A percentile compares a stretch with the other conserved stretches of the same genome.
Evolutionary conservation across 305 asterid genomes (phyloP).

Genomic region (Solanum hybrid): DNA sequence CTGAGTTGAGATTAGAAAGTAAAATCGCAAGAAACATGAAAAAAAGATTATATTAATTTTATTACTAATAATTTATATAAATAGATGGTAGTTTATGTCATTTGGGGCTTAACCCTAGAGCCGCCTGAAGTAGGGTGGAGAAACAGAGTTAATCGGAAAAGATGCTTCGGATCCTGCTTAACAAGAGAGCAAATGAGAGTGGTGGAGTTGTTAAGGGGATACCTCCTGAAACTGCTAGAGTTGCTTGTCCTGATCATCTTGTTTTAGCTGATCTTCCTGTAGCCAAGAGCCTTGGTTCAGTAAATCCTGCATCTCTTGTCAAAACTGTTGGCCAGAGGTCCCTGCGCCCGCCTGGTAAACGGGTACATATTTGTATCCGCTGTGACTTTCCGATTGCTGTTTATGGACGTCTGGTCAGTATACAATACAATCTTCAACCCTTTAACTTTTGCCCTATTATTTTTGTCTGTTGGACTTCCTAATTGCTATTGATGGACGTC

Average conservation of each 20-base stretch:
- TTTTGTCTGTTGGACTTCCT: background rate
- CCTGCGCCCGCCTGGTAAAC: background rate
- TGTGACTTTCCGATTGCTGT: conserved; percentile 84
- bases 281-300: conserved; percentile 72
- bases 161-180: background rate
- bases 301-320: conserved; percentile 35
- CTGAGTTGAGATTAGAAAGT: background rate
- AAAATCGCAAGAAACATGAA: background rate
- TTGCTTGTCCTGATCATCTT: background rate
- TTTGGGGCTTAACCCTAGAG: background rate
- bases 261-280: conserved; percentile 92
- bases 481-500: background rate
- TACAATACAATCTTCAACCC: background rate
- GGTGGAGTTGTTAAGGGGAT: background rate
- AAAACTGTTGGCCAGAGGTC: conserved; percentile 75
- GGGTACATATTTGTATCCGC: conserved; percentile 43
- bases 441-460: background rate
- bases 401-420: conserved; percentile 81
- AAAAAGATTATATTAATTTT: background rate
- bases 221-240: background rate
- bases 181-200: background rate
- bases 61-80: background rate
- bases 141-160: background rate
- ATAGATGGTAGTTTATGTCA: background rate
- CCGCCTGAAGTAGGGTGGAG: background rate